A percentile compares a stretch with the other conserved stretches of the same genome.
Evolutionary conservation across 768 basidiomycete species (phyloP).

Genomic region (Lactifluus piperatus): DNA sequence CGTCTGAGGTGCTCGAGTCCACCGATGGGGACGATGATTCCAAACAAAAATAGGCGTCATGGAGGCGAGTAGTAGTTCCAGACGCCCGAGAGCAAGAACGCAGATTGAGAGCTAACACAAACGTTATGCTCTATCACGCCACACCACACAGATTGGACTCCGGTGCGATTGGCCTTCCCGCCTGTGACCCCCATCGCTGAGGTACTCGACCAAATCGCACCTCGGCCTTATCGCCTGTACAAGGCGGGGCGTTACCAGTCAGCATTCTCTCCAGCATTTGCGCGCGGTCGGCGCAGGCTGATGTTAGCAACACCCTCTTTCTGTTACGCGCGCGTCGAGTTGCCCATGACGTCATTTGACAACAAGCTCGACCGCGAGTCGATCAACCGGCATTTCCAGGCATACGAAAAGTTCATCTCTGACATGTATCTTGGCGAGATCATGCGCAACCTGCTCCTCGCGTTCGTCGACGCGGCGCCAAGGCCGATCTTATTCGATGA

Average conservation of each 20-base stretch:
- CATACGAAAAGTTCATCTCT: slow-evolving; percentile 97
- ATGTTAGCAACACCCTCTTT: not conserved
- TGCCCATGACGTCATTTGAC: slow-evolving; percentile 87
- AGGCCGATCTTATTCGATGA: slow-evolving; percentile 73
- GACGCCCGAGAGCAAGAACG: not conserved
- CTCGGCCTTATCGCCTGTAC: slow-evolving; percentile 59
- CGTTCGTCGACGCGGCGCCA: slow-evolving; percentile 71
- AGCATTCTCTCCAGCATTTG: not conserved
- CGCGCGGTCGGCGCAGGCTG: not conserved
- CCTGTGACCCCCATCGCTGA: slow-evolving; percentile 34
- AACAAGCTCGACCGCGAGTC: slow-evolving; percentile 87
- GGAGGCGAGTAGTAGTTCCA: slow-evolving; percentile 20
- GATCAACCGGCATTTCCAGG: slow-evolving; percentile 89
- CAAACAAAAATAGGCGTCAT: slow-evolving; percentile 22
- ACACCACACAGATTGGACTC: slow-evolving; percentile 45
- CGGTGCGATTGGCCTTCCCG: slow-evolving; percentile 45
- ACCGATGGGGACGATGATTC: not conserved
- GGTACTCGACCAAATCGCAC: slow-evolving; percentile 38
- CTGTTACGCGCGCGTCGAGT: slow-evolving; percentile 51
- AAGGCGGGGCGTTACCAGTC: slow-evolving; percentile 55
- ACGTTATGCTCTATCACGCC: too few relatives aligned
- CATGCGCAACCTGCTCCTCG: slow-evolving; percentile 72
- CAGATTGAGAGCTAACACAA: not conserved
- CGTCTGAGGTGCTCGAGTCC: not conserved
- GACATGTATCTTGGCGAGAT: slow-evolving; percentile 99